Evolutionary conservation across 1,284 basidiomycete species (phyloP).

Genomic region (Microbotryum intermedium): DNA sequence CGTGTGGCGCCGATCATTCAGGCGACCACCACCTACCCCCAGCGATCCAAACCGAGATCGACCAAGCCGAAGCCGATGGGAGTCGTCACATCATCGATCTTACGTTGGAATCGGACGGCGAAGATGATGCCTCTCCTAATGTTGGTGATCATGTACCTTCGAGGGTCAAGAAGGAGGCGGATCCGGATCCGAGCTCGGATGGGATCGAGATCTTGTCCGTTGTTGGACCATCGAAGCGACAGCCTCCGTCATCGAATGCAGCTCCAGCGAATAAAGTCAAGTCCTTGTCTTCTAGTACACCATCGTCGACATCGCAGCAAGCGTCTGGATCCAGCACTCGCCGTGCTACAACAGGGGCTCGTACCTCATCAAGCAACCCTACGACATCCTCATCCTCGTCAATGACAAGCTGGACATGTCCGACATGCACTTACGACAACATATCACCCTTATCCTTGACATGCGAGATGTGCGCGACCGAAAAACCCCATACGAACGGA

Average conservation of each 20-base stretch:
- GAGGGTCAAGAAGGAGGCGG: neutral
- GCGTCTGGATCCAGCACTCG: too few species aligned
- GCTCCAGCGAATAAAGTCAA: constrained; percentile 3
- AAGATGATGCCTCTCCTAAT: constrained; percentile 30
- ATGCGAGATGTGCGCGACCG: constrained; percentile 56
- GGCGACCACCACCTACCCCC: constrained; percentile 9
- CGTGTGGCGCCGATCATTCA: constrained; percentile 50
- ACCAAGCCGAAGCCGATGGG: constrained; percentile 58
- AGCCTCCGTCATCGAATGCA: constrained; percentile 14
- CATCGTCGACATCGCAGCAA: too few species aligned
- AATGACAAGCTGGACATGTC: constrained; percentile 54
- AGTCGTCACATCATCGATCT: constrained; percentile 53
- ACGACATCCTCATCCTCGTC: too few species aligned
- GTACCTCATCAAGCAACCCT: too few species aligned
- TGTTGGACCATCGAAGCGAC: constrained; percentile 7
- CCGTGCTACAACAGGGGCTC: too few species aligned
- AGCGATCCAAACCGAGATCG: constrained; percentile 52
- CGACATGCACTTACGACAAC: constrained; percentile 64
- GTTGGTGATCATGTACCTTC: constrained; percentile 22
- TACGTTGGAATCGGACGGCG: constrained; percentile 7
- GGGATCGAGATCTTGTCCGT: constrained; percentile 11
- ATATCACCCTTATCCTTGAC: constrained; percentile 42
- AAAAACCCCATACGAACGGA: constrained; percentile 42
- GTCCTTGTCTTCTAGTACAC: too few species aligned
- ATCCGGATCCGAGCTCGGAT: neutral